These are phyloP conservation scores for Excoecaria cochinchinensis DNA, from an alignment of 345 rosid species.

Conservation along the genomic window DNA sequence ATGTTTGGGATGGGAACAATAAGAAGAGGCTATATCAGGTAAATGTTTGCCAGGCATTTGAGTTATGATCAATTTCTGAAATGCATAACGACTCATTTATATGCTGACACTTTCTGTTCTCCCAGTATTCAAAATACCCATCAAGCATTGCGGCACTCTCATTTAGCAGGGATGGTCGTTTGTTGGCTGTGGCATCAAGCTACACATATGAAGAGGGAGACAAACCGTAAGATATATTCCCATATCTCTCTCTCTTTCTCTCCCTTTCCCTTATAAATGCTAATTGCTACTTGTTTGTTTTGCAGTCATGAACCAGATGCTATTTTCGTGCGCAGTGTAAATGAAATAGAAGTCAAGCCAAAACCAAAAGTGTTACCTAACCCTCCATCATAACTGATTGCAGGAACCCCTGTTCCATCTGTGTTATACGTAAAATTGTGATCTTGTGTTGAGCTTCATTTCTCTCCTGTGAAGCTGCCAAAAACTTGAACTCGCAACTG, in stretches of 20 bases:
- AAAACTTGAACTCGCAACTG: conserved; percentile 1
- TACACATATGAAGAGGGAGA: conserved; percentile 98
- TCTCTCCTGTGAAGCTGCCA: conserved; percentile 16
- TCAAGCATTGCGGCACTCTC: conserved; percentile 90
- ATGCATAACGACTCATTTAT: background rate
- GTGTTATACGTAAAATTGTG: background rate
- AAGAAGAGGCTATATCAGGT: conserved; percentile 99
- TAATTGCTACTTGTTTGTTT: conserved; percentile 18
- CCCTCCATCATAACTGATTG: conserved; percentile 49
- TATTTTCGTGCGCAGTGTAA: conserved; percentile 76
- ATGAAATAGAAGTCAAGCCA: conserved; percentile 96
- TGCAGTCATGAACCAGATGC: conserved; percentile 94
- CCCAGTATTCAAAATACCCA: conserved; percentile 89
- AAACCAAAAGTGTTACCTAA: conserved; percentile 83
- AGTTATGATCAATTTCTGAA: background rate
- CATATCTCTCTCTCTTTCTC: conserved; percentile 4
- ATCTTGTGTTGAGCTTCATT: conserved; percentile 17
- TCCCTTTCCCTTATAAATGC: background rate
- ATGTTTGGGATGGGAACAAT: conserved; percentile 98
- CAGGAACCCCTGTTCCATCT: background rate
- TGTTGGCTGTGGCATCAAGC: conserved; percentile 95
- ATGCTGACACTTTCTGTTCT: conserved; percentile 16
- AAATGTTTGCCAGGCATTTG: background rate
- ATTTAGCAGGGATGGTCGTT: conserved; percentile 94
- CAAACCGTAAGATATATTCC: conserved; percentile 57